These are phyloP conservation scores for Suaeda aralocaspica DNA, from an alignment of 148 eudicot species.

Conservation along the genomic window DNA sequence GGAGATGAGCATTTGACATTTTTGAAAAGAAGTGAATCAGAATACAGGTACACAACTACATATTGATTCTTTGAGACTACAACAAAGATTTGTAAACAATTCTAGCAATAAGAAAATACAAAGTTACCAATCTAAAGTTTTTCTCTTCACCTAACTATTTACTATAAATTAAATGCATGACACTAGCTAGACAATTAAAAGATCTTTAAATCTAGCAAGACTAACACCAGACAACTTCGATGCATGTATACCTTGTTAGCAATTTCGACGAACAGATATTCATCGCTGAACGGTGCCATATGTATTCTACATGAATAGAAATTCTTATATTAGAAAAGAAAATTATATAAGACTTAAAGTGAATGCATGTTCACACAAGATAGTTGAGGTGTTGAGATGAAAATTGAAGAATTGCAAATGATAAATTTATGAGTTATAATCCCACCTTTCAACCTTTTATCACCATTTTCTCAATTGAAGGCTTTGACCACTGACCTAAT, in stretches of 20 bases:
- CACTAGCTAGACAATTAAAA: constrained; percentile 7
- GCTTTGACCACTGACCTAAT: too few relatives aligned
- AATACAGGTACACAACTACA: neutral
- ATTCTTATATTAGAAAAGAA: constrained; percentile 12
- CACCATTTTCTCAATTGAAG: too few relatives aligned
- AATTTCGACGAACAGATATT: constrained; percentile 74
- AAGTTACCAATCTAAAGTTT: neutral
- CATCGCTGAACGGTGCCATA: constrained; percentile 98
- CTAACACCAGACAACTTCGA: constrained; percentile 1
- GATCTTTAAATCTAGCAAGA: neutral
- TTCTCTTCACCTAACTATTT: neutral
- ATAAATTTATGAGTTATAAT: too few relatives aligned
- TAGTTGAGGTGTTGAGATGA: too few relatives aligned
- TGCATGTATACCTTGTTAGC: constrained; percentile 73
- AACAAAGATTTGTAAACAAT: neutral
- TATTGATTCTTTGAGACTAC: neutral
- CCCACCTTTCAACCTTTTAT: too few relatives aligned
- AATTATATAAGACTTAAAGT: constrained; percentile 2
- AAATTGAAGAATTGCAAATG: too few relatives aligned
- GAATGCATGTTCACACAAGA: neutral
- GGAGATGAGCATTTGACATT: neutral
- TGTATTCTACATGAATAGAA: constrained; percentile 68
- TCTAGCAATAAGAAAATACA: neutral
- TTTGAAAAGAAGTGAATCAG: neutral
- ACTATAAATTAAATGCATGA: neutral